Base-by-base conservation (phyloP, 1,284 basidiomycete genomes). In the Puccinia coronata region DNA sequence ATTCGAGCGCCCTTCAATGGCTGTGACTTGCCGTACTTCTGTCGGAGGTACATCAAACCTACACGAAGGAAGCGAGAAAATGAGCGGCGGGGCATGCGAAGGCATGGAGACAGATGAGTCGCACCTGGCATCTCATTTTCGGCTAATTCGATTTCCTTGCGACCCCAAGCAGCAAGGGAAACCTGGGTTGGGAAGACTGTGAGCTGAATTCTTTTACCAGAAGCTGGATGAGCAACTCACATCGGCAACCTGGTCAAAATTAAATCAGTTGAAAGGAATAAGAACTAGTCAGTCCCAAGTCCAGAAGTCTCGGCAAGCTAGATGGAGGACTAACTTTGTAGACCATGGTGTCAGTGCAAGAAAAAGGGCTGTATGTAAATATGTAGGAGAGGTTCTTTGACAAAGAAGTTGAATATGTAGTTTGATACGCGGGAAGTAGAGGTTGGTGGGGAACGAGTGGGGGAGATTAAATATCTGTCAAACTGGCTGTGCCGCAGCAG, bases 81-180 rank as follows among this genome's bases (percentile, higher is more conserved):
- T 20, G 11, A 39, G 20, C 25, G 34, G 55, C 23, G 20, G 31
- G 43, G 11, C 18, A 41, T 43, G 20, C 25, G 14, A 36, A n/a
- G 12, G 8, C 49, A 53, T 34, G 28, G 47, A 31, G 31, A 67
- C 23, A 23, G 31, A 59, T 41, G 34, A 1, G n/a, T 36, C 41
- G 65, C 28, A 80, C 79, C 79, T 34, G 79, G 79, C 79, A 80
- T 80, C 53, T 80, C 79, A 73, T 80, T 80, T 49, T 98, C 95
- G 84, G 96, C 95, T 88, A 98, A 95, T 89, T 96, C 92, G 86
- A 98, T 93, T 89, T 98, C 96, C 90, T 98, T 97, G 89, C 96
- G 94, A 88, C 95, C 94, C 87, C 94, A 96, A 83, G 94, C 93
- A 87, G 79, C 79, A 28, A 80, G 69, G 31, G 79, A 80, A 47